Conservation (phyloP, 371 early-diverging fungal species). For the Funneliformis caledonium region DNA sequence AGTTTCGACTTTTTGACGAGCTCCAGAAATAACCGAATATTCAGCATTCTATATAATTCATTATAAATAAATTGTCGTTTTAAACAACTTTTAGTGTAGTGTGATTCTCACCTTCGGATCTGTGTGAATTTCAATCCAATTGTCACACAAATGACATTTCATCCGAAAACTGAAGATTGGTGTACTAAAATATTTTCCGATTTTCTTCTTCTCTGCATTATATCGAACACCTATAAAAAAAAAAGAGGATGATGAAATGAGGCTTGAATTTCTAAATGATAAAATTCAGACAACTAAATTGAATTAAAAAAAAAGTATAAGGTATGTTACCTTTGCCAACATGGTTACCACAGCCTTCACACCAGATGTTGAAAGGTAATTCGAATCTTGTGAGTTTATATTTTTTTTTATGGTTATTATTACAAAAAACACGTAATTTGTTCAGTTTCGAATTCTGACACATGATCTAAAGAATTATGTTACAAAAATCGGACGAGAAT, state of each 20-base stretch:
- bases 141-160: conserved; percentile 88
- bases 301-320: neutral
- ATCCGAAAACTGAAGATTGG: conserved; percentile 90
- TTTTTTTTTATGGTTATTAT: neutral
- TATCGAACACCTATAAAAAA: conserved; percentile 74
- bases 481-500: neutral
- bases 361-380: conserved; percentile 92
- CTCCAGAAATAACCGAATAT: conserved; percentile 81
- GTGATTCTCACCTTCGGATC: conserved; percentile 81
- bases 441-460: neutral
- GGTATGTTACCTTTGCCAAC: conserved; percentile 77
- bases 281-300: neutral
- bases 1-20: conserved; percentile 74
- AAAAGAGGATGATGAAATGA: neutral
- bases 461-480: neutral
- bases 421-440: neutral
- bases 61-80: neutral
- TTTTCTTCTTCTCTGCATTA: conserved; percentile 94
- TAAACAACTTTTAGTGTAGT: neutral
- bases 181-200: conserved; percentile 88
- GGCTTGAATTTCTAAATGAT: neutral
- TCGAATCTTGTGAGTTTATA: conserved; percentile 67
- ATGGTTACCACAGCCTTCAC: conserved; percentile 82
- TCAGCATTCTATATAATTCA: conserved; percentile 63
- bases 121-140: conserved; percentile 91